These are phyloP conservation scores for Pichia manshurica DNA, from an alignment of 805 yeast species.

Conservation along the genomic window DNA sequence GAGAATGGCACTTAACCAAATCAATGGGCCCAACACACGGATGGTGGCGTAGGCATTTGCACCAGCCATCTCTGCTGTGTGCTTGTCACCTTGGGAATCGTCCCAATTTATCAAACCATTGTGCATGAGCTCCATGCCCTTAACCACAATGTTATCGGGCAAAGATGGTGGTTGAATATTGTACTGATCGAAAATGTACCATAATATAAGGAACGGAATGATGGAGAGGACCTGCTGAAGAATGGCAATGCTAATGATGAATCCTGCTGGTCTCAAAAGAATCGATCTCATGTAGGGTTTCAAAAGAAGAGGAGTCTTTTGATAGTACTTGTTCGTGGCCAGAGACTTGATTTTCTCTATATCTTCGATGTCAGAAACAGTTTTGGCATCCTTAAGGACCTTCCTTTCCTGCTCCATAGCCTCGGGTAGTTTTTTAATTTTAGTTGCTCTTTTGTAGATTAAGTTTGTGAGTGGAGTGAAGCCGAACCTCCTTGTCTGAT, in stretches of 20 bases:
- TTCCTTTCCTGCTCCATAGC: constrained; percentile 13
- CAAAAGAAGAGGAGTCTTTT: constrained; percentile 26
- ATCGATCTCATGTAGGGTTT: constrained; percentile 30
- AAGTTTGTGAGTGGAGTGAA: neutral
- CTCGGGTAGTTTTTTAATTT: constrained; percentile 16
- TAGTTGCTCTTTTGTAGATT: constrained; percentile 20
- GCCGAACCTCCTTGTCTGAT: neutral
- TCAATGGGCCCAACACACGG: constrained; percentile 24
- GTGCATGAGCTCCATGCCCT: constrained; percentile 43
- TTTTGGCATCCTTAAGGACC: constrained; percentile 12
- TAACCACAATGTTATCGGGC: constrained; percentile 44
- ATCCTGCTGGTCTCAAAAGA: constrained; percentile 30
- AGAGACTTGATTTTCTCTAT: constrained; percentile 20
- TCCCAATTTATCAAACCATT: constrained; percentile 29
- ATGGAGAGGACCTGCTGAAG: constrained; percentile 51
- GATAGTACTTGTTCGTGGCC: constrained; percentile 28
- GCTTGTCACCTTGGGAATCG: constrained; percentile 25
- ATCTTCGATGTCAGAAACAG: constrained; percentile 20
- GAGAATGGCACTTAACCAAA: constrained; percentile 27
- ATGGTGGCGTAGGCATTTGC: constrained; percentile 34
- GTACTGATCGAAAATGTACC: constrained; percentile 44
- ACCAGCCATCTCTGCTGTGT: constrained; percentile 28
- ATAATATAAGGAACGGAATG: constrained; percentile 44
- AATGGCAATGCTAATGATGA: constrained; percentile 41
- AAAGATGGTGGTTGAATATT: constrained; percentile 39